Evolutionary conservation across 2,329 filamentous ascomycete genomes (phyloP).

Genomic region (Pseudogymnoascus sp.): DNA sequence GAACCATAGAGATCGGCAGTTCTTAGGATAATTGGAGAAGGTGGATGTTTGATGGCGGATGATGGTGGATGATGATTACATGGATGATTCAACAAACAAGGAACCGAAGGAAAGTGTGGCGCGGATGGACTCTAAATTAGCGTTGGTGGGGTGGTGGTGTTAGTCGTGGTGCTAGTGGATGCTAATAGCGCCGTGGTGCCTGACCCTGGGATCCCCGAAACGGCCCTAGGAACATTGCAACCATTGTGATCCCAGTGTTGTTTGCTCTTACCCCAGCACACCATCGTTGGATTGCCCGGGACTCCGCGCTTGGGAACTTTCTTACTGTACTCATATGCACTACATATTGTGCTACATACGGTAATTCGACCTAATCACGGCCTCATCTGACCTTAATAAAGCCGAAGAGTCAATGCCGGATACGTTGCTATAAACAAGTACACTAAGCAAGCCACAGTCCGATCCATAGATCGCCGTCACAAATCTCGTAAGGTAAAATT

Average conservation of each 20-base stretch:
- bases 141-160: background rate
- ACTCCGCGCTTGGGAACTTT: background rate
- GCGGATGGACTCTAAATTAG: background rate
- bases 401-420: too few relatives aligned
- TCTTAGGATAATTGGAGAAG: background rate
- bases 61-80: background rate
- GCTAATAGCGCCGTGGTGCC: background rate
- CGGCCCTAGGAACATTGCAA: background rate
- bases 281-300: background rate
- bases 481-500: background rate
- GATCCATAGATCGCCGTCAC: background rate
- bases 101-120: background rate
- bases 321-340: background rate
- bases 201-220: background rate
- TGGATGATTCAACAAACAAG: background rate
- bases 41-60: background rate
- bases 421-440: background rate
- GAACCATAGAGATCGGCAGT: background rate
- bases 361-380: background rate
- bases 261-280: background rate
- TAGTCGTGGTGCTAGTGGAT: background rate
- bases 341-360: background rate
- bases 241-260: background rate
- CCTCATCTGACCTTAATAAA: background rate
- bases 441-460: background rate